Percentiles rank a stretch among this genome's conserved stretches.
Conservation (phyloP, 2,329 filamentous ascomycete genomes). For the Parastagonospora avenae region DNA sequence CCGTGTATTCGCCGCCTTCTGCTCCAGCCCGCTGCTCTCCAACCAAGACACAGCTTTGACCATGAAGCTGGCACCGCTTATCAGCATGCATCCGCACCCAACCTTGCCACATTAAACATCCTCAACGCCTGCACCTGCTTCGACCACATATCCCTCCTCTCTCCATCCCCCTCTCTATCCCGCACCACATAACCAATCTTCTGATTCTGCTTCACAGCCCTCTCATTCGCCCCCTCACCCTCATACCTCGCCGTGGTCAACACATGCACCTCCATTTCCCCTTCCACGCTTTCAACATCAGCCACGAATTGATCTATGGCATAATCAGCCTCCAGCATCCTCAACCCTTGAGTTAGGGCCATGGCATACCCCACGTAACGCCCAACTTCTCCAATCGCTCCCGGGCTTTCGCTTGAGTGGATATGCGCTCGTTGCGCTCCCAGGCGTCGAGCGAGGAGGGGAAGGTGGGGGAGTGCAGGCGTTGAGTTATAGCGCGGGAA, state of each 20-base stretch:
- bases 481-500: slow-evolving; percentile 20
- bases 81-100: too few relatives aligned
- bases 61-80: too few relatives aligned
- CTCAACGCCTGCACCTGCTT: neutral
- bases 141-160: neutral
- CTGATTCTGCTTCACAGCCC: neutral
- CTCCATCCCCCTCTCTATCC: neutral
- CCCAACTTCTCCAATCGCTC: neutral
- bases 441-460: neutral
- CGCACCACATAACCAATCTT: neutral
- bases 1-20: too few relatives aligned
- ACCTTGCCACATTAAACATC: too few relatives aligned
- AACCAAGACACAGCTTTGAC: too few relatives aligned
- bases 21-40: too few relatives aligned
- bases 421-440: slow-evolving; percentile 2
- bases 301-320: neutral
- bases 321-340: too few relatives aligned
- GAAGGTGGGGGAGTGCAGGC: slow-evolving; percentile 13
- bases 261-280: slow-evolving; percentile 8
- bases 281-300: slow-evolving; percentile 1
- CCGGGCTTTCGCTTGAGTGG: slow-evolving; percentile 1
- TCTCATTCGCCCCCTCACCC: neutral
- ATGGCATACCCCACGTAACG: slow-evolving; percentile 3
- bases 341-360: too few relatives aligned
- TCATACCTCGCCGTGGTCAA: slow-evolving; percentile 10